Evolutionary conservation across 169 alveolate species (phyloP).

Genomic region (Plasmodium knowlesi): DNA sequence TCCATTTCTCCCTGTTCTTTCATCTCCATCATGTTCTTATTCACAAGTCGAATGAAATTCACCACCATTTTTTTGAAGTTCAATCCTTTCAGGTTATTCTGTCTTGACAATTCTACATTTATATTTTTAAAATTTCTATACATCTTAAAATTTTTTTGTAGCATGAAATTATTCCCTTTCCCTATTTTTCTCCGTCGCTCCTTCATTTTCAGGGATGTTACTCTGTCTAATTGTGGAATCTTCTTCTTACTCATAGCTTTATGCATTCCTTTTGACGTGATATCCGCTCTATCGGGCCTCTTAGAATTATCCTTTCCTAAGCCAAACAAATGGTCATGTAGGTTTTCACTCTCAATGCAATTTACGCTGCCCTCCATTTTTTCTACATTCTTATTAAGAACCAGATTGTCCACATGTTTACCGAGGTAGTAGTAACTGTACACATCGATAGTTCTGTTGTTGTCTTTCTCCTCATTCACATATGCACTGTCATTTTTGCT

Average conservation of each 20-base stretch:
- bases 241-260: neutral
- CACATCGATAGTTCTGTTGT: slow-evolving; percentile 18
- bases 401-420: neutral
- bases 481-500: neutral
- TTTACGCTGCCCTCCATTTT: neutral
- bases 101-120: slow-evolving; percentile 59
- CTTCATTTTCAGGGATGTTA: neutral
- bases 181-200: neutral
- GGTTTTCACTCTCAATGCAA: neutral
- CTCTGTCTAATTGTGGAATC: neutral
- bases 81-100: slow-evolving; percentile 38
- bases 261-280: neutral
- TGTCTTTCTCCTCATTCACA: neutral
- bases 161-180: neutral
- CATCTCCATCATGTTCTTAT: slow-evolving; percentile 23
- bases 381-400: neutral
- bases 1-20: neutral
- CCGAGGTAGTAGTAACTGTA: slow-evolving; percentile 34
- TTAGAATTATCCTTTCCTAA: neutral
- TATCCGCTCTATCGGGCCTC: neutral
- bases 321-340: slow-evolving; percentile 8
- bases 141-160: slow-evolving; percentile 26
- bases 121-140: slow-evolving; percentile 64
- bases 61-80: slow-evolving; percentile 19
- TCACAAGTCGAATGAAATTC: slow-evolving; percentile 15